These are phyloP conservation scores for Craterostigma plantagineum DNA, from an alignment of 257 asterid genomes.

Conservation along the genomic window DNA sequence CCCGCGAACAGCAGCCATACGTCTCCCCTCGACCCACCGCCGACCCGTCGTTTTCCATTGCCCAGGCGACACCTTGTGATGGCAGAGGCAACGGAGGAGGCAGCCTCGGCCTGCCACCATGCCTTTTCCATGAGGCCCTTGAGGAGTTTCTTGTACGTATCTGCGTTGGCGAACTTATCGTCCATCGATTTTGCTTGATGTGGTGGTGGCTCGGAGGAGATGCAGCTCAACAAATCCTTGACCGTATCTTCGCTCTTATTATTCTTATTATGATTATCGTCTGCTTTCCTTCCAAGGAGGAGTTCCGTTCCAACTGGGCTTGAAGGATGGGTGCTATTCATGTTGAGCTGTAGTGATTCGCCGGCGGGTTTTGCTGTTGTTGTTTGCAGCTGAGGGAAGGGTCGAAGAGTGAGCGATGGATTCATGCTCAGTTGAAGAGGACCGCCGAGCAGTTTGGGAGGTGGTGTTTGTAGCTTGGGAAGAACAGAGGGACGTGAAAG, in stretches of 20 bases:
- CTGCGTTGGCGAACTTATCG: slow-evolving; percentile 45
- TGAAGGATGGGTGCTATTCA: slow-evolving; percentile 12
- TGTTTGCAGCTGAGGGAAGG: too few relatives aligned
- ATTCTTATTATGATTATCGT: slow-evolving; percentile 5
- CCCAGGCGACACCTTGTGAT: slow-evolving; percentile 50
- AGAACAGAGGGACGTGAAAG: too few relatives aligned
- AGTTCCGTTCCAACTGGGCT: slow-evolving; percentile 86
- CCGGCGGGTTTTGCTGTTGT: too few relatives aligned
- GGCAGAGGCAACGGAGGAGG: slow-evolving; percentile 59
- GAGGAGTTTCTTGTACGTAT: slow-evolving; percentile 59
- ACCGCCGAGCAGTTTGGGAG: slow-evolving; percentile 21
- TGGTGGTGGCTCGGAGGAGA: slow-evolving; percentile 32
- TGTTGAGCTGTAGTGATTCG: too few relatives aligned
- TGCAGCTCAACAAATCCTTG: too few relatives aligned
- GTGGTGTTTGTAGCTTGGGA: slow-evolving; percentile 21
- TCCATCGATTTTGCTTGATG: slow-evolving; percentile 27
- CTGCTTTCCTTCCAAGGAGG: slow-evolving; percentile 51
- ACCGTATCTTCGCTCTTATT: too few relatives aligned
- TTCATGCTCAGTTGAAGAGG: slow-evolving; percentile 22
- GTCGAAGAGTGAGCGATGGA: slow-evolving; percentile 7
- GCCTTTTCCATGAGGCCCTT: slow-evolving; percentile 81
- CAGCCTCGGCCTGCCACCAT: slow-evolving; percentile 96
- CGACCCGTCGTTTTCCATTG: slow-evolving; percentile 29
- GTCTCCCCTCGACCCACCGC: slow-evolving; percentile 65
- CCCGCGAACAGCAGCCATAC: slow-evolving; percentile 73